Evolutionary conservation across 805 yeast species (phyloP).

Genomic region (Deakozyma indianensis): DNA sequence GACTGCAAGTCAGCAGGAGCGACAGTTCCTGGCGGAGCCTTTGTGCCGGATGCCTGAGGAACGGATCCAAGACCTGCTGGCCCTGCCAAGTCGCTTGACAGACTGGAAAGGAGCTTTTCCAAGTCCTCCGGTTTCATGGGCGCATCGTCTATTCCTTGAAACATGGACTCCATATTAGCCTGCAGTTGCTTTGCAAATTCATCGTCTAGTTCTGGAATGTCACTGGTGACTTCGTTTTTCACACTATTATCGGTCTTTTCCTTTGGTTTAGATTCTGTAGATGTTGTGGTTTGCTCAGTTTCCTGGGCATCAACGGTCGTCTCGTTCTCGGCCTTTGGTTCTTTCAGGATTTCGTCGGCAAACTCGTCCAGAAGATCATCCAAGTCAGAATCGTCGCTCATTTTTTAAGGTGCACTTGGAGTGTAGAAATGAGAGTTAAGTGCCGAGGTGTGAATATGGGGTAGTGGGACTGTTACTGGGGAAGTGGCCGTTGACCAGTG

Average conservation of each 20-base stretch:
- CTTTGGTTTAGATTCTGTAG: slow-evolving; percentile 2
- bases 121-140: slow-evolving; percentile 39
- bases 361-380: slow-evolving; percentile 71
- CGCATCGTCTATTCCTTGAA: slow-evolving; percentile 34
- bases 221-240: slow-evolving; percentile 7
- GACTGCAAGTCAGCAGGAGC: slow-evolving; percentile 36
- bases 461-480: too few species aligned
- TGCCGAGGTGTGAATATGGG: background rate
- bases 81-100: slow-evolving; percentile 9
- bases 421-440: too few species aligned
- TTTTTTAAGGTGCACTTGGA: background rate
- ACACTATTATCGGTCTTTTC: slow-evolving; percentile 9
- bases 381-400: slow-evolving; percentile 7
- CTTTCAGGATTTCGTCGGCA: slow-evolving; percentile 51
- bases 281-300: background rate
- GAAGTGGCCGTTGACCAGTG: too few species aligned
- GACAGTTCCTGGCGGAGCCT: slow-evolving; percentile 9
- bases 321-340: slow-evolving; percentile 35
- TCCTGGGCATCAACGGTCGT: background rate
- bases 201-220: slow-evolving; percentile 22
- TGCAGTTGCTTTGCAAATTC: slow-evolving; percentile 25
- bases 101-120: slow-evolving; percentile 27
- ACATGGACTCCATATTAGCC: slow-evolving; percentile 28
- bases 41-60: slow-evolving; percentile 4
- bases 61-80: background rate